Conservation (phyloP, 2,329 filamentous ascomycete genomes). For the Phaeosphaeria sp. region DNA sequence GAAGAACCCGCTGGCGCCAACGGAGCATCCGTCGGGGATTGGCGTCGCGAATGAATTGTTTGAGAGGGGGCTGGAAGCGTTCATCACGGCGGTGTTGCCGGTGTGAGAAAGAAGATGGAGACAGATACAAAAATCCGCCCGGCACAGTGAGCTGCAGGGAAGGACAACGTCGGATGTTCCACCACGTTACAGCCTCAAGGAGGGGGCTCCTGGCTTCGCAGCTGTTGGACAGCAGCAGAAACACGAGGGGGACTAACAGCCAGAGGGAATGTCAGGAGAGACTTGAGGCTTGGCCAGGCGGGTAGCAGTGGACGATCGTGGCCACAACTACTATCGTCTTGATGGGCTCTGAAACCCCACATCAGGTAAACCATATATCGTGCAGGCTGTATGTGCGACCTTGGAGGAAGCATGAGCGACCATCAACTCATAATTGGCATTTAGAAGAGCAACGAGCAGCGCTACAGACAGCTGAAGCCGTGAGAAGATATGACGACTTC, state of each 20-base stretch:
- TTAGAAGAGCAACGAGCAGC: background rate
- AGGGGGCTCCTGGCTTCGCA: too few species aligned
- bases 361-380: background rate
- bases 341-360: too few species aligned
- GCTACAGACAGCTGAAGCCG: background rate
- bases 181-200: too few species aligned
- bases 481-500: background rate
- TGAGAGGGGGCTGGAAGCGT: constrained; percentile 74
- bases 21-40: constrained; percentile 66
- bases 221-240: too few species aligned
- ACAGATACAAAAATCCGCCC: background rate
- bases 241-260: too few species aligned
- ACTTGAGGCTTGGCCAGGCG: too few species aligned
- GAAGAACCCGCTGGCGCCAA: constrained; percentile 68
- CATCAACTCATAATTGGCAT: background rate
- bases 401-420: background rate
- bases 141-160: background rate
- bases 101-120: constrained; percentile 26
- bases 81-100: constrained; percentile 62
- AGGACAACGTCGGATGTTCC: background rate
- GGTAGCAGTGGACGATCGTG: too few species aligned
- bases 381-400: background rate
- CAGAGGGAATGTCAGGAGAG: too few species aligned
- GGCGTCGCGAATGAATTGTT: constrained; percentile 71
- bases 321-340: too few species aligned